Percentiles rank a stretch among this genome's conserved stretches.
Conservation (phyloP, 345 rosid genomes). For the Lenwebbia sp. region DNA sequence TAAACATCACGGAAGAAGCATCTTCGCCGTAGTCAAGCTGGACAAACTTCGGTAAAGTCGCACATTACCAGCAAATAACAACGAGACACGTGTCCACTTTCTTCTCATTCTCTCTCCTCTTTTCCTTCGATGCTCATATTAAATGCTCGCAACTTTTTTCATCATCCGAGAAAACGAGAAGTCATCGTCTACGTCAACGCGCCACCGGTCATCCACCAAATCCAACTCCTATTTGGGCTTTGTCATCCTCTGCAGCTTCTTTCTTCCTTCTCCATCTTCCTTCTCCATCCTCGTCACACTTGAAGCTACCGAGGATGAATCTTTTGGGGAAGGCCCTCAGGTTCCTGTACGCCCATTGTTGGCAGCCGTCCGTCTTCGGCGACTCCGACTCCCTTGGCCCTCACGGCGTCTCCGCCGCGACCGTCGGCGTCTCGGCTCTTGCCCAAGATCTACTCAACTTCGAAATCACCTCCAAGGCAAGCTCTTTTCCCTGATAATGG, state of each 20-base stretch:
- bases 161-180: neutral
- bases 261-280: neutral
- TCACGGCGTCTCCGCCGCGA: conserved; percentile 41
- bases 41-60: too few relatives aligned
- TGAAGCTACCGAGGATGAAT: neutral
- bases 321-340: conserved; percentile 48
- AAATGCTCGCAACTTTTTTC: too few relatives aligned
- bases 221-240: neutral
- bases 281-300: neutral
- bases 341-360: conserved; percentile 31
- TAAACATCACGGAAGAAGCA: too few relatives aligned
- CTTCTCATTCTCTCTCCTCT: too few relatives aligned
- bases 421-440: conserved; percentile 70
- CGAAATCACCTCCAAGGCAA: conserved; percentile 66
- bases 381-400: conserved; percentile 25
- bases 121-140: too few relatives aligned
- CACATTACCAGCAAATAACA: too few relatives aligned
- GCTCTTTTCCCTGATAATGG: neutral
- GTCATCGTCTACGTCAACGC: neutral
- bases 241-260: too few relatives aligned
- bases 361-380: conserved; percentile 27
- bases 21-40: too few relatives aligned
- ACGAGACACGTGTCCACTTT: too few relatives aligned
- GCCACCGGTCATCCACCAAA: neutral
- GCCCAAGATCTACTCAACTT: conserved; percentile 65